Base-by-base conservation (phyloP, 192 early-diverging fungal genomes). In the Entomortierella parvispora region DNA sequence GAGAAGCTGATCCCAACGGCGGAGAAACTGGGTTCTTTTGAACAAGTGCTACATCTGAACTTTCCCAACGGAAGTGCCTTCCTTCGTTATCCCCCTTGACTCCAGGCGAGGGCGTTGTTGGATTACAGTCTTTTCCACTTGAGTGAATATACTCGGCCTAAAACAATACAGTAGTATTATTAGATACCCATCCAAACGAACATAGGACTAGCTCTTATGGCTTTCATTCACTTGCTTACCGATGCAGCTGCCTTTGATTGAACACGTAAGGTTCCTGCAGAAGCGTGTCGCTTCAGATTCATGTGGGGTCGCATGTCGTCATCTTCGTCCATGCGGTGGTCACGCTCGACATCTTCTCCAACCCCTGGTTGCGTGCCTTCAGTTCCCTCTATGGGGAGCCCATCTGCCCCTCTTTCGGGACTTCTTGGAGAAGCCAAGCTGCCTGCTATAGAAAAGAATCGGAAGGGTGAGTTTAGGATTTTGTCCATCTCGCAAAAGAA, bases 261-360 rank as follows among this genome's bases (percentile, higher is more conserved):
- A 26, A 18, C 62, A 14, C 59, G 20, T 22, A 77, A 31, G 4
- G 65, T 77, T 9, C 74, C 74, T 10, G 74, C 68, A n/a, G 74
- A 77, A 2, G 66, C 74, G 52, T 62, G 60, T 4, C 74, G 74
- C 42, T 77, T 77, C n/a, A 77, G 56, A 2, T 59, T 31, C 9
- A 23, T 29, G 3, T 44, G 65, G 6, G 68, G 51, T 23, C 65
- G 23, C 12, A 34, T 44, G 8, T 77, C 74, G 6, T 77, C 74
- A 34, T 77, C 65, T 55, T 62, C 48, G 14, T 68, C 60, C 61
- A 68, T 65, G 28, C 40, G 5, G 6, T 43, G n/a, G n/a, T n/a
- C n/a, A n/a, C n/a, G n/a, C 49, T 0, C 44, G 47, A n/a, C 14
- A 34, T 4, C 18, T 29, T 25, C 22, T n/a, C 18, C 66, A 58